Evolutionary conservation across 805 yeast species (phyloP), one percentile per base, ranked within the genome.

Genomic region (Saturnispora saitoi): DNA sequence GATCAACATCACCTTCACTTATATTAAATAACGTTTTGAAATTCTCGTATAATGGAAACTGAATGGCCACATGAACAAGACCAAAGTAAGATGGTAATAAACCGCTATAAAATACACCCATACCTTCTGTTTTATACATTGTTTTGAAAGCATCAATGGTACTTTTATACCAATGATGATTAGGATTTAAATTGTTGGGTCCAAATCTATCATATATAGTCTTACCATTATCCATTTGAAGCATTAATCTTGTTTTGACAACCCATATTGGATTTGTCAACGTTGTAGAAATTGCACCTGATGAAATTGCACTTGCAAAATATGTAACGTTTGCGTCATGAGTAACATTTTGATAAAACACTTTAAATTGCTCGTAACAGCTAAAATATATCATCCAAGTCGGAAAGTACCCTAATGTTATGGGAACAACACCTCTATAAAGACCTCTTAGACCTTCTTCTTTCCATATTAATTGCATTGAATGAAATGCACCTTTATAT

Each of bases 211-310:
- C 67, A 54, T 70, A 67, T 14, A 69, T 64, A 5, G 72, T 68
- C 40, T 59, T 57, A 11, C 75, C 71, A 43, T 67, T 63, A 29
- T 74, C 76, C 47, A 83, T 81, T 59, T 86, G 95, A 37, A 90
- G 71, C 98, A 93, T 93, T 45, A 93, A 69, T 59, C 99, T 71
- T 1, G 99, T 93, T 63, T 93, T 93, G 29, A 93, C 90, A 41
- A 93, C 98, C 99, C 99, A 93, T 12, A 91, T 86, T 10, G 99
- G 99, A 63, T 93, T 93, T 0, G 96, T 91, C 8, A 81, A 64
- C 10, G 87, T 71, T 0, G 98, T 85, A 2, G 95, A 85, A 7
- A 82, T 78, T 48, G 86, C 79, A 28, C 99, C 99, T 1, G 98
- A 96, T 4, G 87, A 76, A 44, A 91, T 74, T 1, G 99, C 97